Percentiles rank a stretch among this genome's conserved stretches.
These are phyloP conservation scores for Coemansia sp. DNA, from an alignment of 192 early-diverging fungal genomes.

Conservation along the genomic window DNA sequence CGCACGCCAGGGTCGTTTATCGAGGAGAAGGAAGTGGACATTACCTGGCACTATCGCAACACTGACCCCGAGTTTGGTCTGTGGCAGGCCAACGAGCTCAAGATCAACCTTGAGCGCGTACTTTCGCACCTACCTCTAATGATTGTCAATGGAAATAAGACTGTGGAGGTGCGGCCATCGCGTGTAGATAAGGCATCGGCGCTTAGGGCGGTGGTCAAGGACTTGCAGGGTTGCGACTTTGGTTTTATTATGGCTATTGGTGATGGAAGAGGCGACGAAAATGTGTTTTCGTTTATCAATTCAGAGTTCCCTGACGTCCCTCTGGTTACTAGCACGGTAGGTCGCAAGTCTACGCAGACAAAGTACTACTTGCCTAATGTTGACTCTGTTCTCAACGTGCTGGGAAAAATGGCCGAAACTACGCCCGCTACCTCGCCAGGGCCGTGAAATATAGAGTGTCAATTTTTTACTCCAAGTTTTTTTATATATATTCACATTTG, in stretches of 20 bases:
- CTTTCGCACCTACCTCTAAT: slow-evolving; percentile 89
- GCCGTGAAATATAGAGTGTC: too few species aligned
- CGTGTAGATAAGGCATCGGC: slow-evolving; percentile 90
- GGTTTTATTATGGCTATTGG: slow-evolving; percentile 75
- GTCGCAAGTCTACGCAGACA: slow-evolving; percentile 95
- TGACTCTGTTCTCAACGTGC: slow-evolving; percentile 36
- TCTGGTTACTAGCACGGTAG: slow-evolving; percentile 85
- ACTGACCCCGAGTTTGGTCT: slow-evolving; percentile 91
- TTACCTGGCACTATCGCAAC: slow-evolving; percentile 98
- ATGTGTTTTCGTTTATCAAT: slow-evolving; percentile 67
- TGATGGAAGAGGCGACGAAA: slow-evolving; percentile 95
- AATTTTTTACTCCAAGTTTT: too few species aligned
- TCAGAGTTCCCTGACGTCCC: slow-evolving; percentile 52
- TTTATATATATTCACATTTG: too few species aligned
- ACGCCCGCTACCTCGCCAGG: too few species aligned
- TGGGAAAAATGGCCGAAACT: slow-evolving; percentile 21
- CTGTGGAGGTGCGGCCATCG: slow-evolving; percentile 91
- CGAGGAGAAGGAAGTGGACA: slow-evolving; percentile 98
- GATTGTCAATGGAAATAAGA: slow-evolving; percentile 95
- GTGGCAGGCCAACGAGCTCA: slow-evolving; percentile 98
- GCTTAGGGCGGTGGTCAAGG: slow-evolving; percentile 80
- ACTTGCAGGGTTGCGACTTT: slow-evolving; percentile 52
- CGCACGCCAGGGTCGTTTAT: slow-evolving; percentile 96
- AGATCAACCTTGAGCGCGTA: slow-evolving; percentile 95
- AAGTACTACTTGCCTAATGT: slow-evolving; percentile 78